Evolutionary conservation across 352 stramenopile species (phyloP).

Genomic region (Pythium monospermum): DNA sequence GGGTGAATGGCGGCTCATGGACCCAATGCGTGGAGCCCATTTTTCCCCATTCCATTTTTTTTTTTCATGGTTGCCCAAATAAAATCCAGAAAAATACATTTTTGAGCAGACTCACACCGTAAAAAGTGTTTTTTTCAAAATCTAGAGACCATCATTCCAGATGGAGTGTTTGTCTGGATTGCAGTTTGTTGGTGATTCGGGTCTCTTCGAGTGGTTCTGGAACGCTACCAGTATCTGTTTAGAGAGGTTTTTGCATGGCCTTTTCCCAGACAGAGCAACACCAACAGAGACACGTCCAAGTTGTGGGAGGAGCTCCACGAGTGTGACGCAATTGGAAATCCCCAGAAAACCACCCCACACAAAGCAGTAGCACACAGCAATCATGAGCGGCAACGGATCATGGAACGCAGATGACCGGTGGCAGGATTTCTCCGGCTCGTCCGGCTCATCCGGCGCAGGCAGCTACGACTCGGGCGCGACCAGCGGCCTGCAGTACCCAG

Average conservation of each 20-base stretch:
- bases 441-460: constrained; percentile 30
- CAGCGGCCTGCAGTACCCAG: constrained; percentile 58
- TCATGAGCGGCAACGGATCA: constrained; percentile 32
- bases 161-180: neutral
- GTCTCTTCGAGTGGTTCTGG: constrained; percentile 13
- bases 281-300: neutral
- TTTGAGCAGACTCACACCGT: no score
- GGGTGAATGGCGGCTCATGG: no score
- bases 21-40: no score
- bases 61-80: neutral
- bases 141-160: neutral
- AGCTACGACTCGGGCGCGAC: constrained; percentile 43
- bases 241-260: neutral
- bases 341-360: constrained; percentile 7
- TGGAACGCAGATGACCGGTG: constrained; percentile 77
- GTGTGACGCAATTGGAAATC: constrained; percentile 4
- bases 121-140: constrained; percentile 16
- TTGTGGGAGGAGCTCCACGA: neutral
- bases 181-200: neutral
- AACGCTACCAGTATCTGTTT: neutral
- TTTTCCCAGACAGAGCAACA: neutral
- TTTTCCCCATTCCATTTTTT: constrained; percentile 3
- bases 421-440: constrained; percentile 52
- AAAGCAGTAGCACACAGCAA: constrained; percentile 9
- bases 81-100: constrained; percentile 2